phyloP scores from a whole-genome alignment of 2,329 filamentous ascomycete species.

The Diaporthe sp. region DNA sequence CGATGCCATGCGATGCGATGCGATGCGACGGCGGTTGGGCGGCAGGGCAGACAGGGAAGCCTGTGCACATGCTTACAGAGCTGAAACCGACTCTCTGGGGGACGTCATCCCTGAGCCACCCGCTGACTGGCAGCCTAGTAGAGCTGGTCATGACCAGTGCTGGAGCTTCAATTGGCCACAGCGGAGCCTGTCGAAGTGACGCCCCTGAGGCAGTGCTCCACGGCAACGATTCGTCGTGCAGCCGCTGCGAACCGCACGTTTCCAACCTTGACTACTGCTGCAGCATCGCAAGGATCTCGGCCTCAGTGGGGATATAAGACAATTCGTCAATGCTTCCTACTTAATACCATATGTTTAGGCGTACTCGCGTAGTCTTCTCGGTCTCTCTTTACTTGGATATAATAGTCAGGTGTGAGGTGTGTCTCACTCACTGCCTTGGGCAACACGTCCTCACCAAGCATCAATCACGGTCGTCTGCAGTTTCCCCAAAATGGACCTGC shows the following conservation, averaged over 20 bases:
- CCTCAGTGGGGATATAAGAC: not conserved
- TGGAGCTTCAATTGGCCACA: constrained; percentile 26
- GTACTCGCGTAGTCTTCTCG: not conserved
- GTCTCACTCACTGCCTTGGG: not conserved
- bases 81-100: constrained; percentile 22
- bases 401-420: not conserved
- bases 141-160: not conserved
- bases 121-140: not conserved
- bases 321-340: not conserved
- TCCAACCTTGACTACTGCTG: not conserved
- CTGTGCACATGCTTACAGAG: constrained; percentile 6
- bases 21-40: constrained; percentile 1
- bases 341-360: not conserved
- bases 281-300: not conserved
- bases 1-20: constrained; percentile 14
- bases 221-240: constrained; percentile 4
- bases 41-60: not conserved
- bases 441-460: not conserved
- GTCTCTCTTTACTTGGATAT: not conserved
- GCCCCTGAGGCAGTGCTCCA: constrained; percentile 35
- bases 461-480: not conserved
- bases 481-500: not conserved
- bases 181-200: constrained; percentile 14
- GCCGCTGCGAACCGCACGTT: constrained; percentile 20
- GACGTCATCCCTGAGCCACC: constrained; percentile 25